Evolutionary conservation across 345 rosid genomes (phyloP).

Genomic region (Gossypium sturtianum): DNA sequence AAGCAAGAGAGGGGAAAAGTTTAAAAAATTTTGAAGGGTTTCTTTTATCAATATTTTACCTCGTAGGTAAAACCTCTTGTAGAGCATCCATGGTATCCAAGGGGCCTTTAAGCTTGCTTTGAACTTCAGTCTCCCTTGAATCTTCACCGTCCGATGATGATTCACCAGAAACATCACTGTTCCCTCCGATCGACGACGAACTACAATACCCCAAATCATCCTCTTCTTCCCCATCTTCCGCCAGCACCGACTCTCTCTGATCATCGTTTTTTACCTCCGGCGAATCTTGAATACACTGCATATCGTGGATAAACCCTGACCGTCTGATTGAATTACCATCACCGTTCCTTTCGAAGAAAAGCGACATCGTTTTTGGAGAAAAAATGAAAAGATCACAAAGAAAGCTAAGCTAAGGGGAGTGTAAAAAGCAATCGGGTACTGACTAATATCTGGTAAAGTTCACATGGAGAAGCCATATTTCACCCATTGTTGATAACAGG

Average conservation of each 20-base stretch:
- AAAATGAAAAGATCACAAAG: not conserved
- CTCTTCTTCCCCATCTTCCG: not conserved
- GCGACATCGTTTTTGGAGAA: slow-evolving; percentile 5
- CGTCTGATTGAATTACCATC: not conserved
- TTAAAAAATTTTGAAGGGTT: too few species aligned
- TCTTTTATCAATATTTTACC: slow-evolving; percentile 10
- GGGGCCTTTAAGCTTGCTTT: slow-evolving; percentile 33
- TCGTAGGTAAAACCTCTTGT: slow-evolving; percentile 31
- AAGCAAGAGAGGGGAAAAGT: too few species aligned
- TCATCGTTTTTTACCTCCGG: not conserved
- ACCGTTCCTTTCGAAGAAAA: not conserved
- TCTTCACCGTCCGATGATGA: slow-evolving; percentile 22
- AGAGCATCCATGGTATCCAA: slow-evolving; percentile 30
- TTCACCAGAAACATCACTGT: slow-evolving; percentile 20
- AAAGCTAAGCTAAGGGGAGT: not conserved
- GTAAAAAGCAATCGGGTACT: not conserved
- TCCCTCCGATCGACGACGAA: slow-evolving; percentile 23
- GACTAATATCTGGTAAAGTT: not conserved
- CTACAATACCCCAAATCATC: slow-evolving; percentile 19
- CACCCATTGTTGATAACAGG: slow-evolving; percentile 9
- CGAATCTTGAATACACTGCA: slow-evolving; percentile 9
- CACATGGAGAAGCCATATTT: slow-evolving; percentile 11
- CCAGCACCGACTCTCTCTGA: not conserved
- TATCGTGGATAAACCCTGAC: not conserved
- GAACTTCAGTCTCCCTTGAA: slow-evolving; percentile 19